Percentiles rank a stretch among this genome's conserved stretches.
phyloP scores from a whole-genome alignment of 2,329 filamentous ascomycete species.

The Penicillium sp. region DNA sequence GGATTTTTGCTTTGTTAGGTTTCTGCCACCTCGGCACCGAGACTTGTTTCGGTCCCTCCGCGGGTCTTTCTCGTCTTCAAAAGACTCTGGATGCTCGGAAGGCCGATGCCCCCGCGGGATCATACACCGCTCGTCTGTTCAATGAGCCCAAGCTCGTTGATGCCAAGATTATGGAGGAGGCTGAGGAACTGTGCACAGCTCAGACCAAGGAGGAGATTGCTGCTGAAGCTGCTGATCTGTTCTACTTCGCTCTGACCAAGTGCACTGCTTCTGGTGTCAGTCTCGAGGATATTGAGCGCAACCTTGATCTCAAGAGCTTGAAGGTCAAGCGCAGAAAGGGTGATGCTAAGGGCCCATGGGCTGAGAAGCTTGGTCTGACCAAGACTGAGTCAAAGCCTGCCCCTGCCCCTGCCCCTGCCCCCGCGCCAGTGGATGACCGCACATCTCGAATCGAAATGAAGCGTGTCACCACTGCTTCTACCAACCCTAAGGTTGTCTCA shows the following conservation, averaged over 20 bases:
- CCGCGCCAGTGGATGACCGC: constrained; percentile 51
- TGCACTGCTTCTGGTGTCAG: constrained; percentile 82
- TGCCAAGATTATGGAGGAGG: constrained; percentile 98
- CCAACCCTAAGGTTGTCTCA: constrained; percentile 65
- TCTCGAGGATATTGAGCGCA: constrained; percentile 86
- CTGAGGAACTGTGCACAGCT: constrained; percentile 89
- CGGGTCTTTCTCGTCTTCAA: constrained; percentile 79
- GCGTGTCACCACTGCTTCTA: constrained; percentile 69
- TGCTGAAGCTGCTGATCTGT: constrained; percentile 90
- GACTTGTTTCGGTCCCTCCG: constrained; percentile 86
- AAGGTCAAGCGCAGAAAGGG: constrained; percentile 93
- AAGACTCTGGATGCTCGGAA: constrained; percentile 84
- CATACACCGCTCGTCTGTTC: constrained; percentile 92
- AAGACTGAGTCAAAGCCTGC: constrained; percentile 30
- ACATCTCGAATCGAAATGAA: constrained; percentile 75
- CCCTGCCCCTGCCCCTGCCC: constrained; percentile 45
- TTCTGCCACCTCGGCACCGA: constrained; percentile 95
- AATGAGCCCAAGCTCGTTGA: constrained; percentile 84
- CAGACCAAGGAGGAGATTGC: constrained; percentile 79
- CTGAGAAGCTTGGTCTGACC: constrained; percentile 72
- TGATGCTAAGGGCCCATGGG: constrained; percentile 92
- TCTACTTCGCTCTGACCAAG: constrained; percentile 94
- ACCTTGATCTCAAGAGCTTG: constrained; percentile 88
- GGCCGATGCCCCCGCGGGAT: constrained; percentile 78
- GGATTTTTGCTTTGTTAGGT: constrained; percentile 40